Conservation (phyloP, 2,329 filamentous ascomycete species). For the Cladophialophora immunda region DNA sequence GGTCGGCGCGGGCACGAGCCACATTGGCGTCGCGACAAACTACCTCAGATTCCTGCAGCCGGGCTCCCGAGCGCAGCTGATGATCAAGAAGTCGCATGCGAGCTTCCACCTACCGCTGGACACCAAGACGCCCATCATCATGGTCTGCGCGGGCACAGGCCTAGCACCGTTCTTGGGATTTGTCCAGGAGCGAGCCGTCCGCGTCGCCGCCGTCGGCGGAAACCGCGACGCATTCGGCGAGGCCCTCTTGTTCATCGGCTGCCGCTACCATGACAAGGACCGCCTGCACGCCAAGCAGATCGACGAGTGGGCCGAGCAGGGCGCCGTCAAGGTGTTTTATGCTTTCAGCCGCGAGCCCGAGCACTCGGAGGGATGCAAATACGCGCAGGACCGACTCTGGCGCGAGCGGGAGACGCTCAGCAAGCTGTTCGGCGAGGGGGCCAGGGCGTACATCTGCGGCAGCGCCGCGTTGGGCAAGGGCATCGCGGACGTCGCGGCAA, state of each 20-base stretch:
- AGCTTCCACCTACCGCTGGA: conserved; percentile 50
- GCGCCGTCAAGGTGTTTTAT: conserved; percentile 68
- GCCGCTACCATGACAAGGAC: conserved; percentile 47
- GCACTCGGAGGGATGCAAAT: conserved; percentile 58
- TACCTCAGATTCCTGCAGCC: conserved; percentile 62
- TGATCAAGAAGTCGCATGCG: conserved; percentile 47
- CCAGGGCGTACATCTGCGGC: conserved; percentile 73
- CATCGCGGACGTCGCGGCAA: conserved; percentile 53
- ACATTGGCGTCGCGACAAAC: conserved; percentile 68
- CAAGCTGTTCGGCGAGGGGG: conserved; percentile 57
- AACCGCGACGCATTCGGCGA: conserved; percentile 44
- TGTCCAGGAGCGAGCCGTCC: conserved; percentile 66
- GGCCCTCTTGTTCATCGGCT: conserved; percentile 49
- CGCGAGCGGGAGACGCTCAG: conserved; percentile 56
- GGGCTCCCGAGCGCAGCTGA: conserved; percentile 47
- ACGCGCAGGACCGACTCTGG: conserved; percentile 63
- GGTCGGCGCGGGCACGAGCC: conserved; percentile 58
- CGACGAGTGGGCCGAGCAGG: conserved; percentile 66
- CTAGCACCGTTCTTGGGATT: conserved; percentile 72
- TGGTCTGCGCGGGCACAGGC: conserved; percentile 57
- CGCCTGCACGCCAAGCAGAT: conserved; percentile 49
- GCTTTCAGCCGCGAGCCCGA: conserved; percentile 64
- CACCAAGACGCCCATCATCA: conserved; percentile 49
- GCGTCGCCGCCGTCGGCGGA: conserved; percentile 20
- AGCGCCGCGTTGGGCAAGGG: conserved; percentile 61